Evolutionary conservation across 2,329 filamentous ascomycete genomes (phyloP).

Genomic region (Apiospora malaysiana): DNA sequence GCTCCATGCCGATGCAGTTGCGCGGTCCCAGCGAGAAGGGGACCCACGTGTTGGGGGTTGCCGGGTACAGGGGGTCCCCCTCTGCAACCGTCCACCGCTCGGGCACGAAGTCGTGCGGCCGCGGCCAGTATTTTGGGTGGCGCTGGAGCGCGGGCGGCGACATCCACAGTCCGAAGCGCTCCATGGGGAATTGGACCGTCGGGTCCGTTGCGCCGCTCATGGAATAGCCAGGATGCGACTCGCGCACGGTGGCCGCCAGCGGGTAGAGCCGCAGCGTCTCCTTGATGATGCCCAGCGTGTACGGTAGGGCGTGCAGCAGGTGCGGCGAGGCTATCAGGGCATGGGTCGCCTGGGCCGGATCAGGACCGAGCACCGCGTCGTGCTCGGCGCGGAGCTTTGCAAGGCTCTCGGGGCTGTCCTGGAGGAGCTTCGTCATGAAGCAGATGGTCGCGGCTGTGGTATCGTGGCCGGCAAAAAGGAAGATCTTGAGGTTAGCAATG

Average conservation of each 20-base stretch:
- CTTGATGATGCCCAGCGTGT: slow-evolving; percentile 57
- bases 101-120: slow-evolving; percentile 42
- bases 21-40: slow-evolving; percentile 60
- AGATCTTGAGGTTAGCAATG: slow-evolving; percentile 30
- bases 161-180: slow-evolving; percentile 35
- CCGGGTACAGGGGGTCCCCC: slow-evolving; percentile 26
- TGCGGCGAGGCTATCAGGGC: slow-evolving; percentile 47
- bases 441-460: slow-evolving; percentile 34
- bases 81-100: slow-evolving; percentile 44
- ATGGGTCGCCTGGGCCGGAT: slow-evolving; percentile 41
- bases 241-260: slow-evolving; percentile 48
- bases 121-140: slow-evolving; percentile 39
- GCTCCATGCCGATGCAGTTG: slow-evolving; percentile 62
- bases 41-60: slow-evolving; percentile 50
- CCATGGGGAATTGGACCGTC: slow-evolving; percentile 43
- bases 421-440: slow-evolving; percentile 27
- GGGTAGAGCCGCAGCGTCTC: slow-evolving; percentile 51
- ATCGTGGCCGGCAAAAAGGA: slow-evolving; percentile 38
- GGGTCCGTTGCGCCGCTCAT: slow-evolving; percentile 36
- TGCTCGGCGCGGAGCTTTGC: slow-evolving; percentile 32
- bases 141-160: slow-evolving; percentile 36
- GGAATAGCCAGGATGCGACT: slow-evolving; percentile 37
- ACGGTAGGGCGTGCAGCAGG: slow-evolving; percentile 55
- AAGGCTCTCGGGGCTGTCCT: slow-evolving; percentile 27
- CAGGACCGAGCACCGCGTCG: slow-evolving; percentile 49